A percentile compares a stretch with the other conserved stretches of the same genome.
phyloP scores from a whole-genome alignment of 1,139 yeast genomes.

The Pichia sp. region DNA sequence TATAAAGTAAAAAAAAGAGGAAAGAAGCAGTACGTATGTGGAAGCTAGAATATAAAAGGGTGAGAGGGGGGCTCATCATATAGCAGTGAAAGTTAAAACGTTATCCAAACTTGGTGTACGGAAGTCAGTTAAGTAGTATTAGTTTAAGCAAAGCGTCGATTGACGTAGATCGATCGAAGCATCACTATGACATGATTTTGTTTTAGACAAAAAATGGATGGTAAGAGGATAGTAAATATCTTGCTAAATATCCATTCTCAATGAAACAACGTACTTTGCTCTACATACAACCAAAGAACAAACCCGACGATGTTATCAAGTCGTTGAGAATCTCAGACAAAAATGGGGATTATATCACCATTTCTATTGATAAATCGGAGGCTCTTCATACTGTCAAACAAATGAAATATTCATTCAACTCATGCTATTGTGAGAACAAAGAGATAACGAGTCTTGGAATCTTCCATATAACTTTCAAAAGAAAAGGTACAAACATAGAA shows the following conservation, averaged over 20 bases:
- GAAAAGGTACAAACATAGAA: neutral
- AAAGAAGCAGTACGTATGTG: too few relatives aligned
- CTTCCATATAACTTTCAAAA: neutral
- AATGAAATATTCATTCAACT: neutral
- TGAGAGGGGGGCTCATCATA: too few relatives aligned
- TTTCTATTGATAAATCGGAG: neutral
- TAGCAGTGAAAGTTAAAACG: too few relatives aligned
- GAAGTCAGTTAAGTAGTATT: too few relatives aligned
- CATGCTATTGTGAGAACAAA: neutral
- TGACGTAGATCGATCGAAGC: too few relatives aligned
- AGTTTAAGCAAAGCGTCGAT: too few relatives aligned
- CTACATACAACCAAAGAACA: neutral
- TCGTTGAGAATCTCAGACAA: neutral
- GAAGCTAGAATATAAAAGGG: too few relatives aligned
- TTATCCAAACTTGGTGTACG: too few relatives aligned
- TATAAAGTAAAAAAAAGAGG: too few relatives aligned
- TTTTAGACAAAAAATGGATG: too few relatives aligned
- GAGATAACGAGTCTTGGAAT: neutral
- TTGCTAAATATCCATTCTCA: neutral
- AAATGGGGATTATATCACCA: neutral
- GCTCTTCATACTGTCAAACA: neutral
- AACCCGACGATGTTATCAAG: neutral
- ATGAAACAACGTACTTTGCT: neutral
- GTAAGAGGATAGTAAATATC: too few relatives aligned
- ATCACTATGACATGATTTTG: too few relatives aligned